phyloP scores from a whole-genome alignment of 2,329 filamentous ascomycete genomes.

The Hansfordia pulvinata region DNA sequence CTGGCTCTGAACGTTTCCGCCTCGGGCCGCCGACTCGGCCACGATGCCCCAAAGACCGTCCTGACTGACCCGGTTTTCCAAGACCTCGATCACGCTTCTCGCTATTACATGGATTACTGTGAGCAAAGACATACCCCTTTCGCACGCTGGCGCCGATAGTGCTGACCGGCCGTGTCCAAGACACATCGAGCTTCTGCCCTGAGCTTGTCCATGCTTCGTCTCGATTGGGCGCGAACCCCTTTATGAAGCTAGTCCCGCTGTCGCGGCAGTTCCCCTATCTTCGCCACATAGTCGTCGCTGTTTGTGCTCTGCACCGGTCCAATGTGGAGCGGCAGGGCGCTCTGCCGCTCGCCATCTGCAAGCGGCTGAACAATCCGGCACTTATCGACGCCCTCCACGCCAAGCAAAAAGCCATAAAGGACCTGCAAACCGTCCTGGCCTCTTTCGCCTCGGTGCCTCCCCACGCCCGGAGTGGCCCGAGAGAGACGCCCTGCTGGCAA shows the following conservation, averaged over 20 bases:
- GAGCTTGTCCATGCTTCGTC: slow-evolving; percentile 35
- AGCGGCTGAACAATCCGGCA: no score
- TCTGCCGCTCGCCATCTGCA: slow-evolving; percentile 13
- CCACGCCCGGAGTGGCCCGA: no score
- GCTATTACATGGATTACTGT: slow-evolving; percentile 38
- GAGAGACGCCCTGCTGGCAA: slow-evolving; percentile 31
- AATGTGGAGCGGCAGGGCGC: slow-evolving; percentile 24
- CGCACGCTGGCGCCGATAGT: no score
- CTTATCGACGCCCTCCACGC: slow-evolving; percentile 32
- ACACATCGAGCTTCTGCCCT: slow-evolving; percentile 27
- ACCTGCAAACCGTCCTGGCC: slow-evolving; percentile 25
- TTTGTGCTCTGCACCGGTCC: slow-evolving; percentile 33
- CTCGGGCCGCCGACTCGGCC: no score
- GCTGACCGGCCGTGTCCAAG: no score
- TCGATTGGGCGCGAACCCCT: slow-evolving; percentile 26
- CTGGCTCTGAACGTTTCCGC: no score
- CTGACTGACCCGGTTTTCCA: slow-evolving; percentile 42
- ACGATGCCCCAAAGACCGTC: slow-evolving; percentile 8
- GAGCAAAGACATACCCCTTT: slow-evolving; percentile 16
- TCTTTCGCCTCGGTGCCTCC: no score
- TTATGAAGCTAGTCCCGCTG: slow-evolving; percentile 32
- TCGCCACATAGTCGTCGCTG: slow-evolving; percentile 32
- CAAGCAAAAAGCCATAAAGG: slow-evolving; percentile 31
- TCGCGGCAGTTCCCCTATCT: slow-evolving; percentile 30
- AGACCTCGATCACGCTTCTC: slow-evolving; percentile 30